Evolutionary conservation across 306 rosid genomes (phyloP).

Genomic region (Cajanus cajan): DNA sequence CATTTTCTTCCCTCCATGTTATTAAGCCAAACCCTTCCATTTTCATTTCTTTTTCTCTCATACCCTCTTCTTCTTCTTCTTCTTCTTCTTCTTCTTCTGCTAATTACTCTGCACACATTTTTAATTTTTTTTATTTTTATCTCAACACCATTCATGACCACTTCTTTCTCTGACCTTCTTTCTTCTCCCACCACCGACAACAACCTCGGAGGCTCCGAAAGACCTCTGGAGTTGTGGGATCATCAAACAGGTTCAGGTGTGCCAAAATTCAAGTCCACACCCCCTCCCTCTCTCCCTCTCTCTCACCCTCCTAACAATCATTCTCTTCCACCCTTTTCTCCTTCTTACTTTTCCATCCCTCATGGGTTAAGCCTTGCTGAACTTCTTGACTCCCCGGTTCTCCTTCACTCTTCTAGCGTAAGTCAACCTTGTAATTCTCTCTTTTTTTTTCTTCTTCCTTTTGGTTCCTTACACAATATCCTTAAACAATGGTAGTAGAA

Average conservation of each 20-base stretch:
- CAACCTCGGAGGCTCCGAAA: slow-evolving; percentile 16
- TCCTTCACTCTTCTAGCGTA: slow-evolving; percentile 66
- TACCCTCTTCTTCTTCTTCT: not conserved
- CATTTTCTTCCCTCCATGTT: slow-evolving; percentile 21
- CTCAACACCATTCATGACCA: slow-evolving; percentile 47
- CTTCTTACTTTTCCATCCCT: slow-evolving; percentile 74
- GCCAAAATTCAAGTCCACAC: slow-evolving; percentile 78
- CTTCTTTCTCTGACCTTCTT: slow-evolving; percentile 75
- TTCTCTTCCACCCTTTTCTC: slow-evolving; percentile 40
- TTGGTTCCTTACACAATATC: not conserved
- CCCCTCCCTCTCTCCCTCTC: slow-evolving; percentile 84
- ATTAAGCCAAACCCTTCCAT: not conserved
- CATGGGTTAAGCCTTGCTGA: slow-evolving; percentile 79
- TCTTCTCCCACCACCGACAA: slow-evolving; percentile 41
- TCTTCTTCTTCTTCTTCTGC: too few species aligned
- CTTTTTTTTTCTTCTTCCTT: not conserved
- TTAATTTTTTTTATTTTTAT: slow-evolving; percentile 17
- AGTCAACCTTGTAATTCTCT: slow-evolving; percentile 12
- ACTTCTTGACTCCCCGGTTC: slow-evolving; percentile 91
- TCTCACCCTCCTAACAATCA: slow-evolving; percentile 12
- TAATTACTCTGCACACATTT: too few species aligned
- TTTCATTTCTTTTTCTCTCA: not conserved
- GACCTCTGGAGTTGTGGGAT: slow-evolving; percentile 44
- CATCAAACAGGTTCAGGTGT: slow-evolving; percentile 52
- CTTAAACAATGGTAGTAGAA: not conserved